Base-by-base conservation (phyloP, 164 flowering plant species). In the Stephania yunnanensis region DNA sequence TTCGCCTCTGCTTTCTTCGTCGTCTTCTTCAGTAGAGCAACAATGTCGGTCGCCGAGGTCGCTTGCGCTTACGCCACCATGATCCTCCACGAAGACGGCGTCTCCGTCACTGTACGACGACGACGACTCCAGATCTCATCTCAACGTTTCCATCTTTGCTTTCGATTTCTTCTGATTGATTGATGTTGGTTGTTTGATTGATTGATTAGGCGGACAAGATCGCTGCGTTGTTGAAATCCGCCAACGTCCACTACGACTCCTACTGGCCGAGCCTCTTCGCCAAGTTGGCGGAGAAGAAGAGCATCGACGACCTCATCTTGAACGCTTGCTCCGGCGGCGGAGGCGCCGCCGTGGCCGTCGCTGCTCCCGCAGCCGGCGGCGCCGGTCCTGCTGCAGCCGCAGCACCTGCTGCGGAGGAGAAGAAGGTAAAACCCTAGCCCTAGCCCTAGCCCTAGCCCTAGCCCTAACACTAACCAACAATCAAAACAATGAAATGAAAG, bases 251-350 rank as follows among this genome's bases (percentile, higher is more conserved):
- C 0, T 68, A 67, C 5, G 83, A 81, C 5, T 46, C 81, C 0
- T 78, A 73, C 67, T 81, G 83, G 83, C 79, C 83, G 1, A 30
- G 73, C 29, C 68, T 81, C 58, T 81, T 81, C 19, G 75, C 83
- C 4, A 81, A 81, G 83, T 76, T 81, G n/a, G 36, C 71, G 2
- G 75, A 78, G 81, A 78, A 76, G 73, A 78, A 69, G n/a, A 78
- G 20, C 71, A 44, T 81, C 30, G 81, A 76, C 0, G 83, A 81
- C 42, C 73, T 81, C 10, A 76, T 81, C 69, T 12, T 52, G 64
- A 81, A 76, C 46, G 70, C 73, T 10, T 79, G 83, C 0, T 66
- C 81, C 67, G 76, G 80, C 52, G 83, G 76, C 52, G 80, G 79
- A 30, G 81, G 75, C 61, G 81, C 53, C 25, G 73, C 75, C 36